Base-by-base conservation (phyloP, 176 grass and related monocot species). In the Ensete glaucum region DNA sequence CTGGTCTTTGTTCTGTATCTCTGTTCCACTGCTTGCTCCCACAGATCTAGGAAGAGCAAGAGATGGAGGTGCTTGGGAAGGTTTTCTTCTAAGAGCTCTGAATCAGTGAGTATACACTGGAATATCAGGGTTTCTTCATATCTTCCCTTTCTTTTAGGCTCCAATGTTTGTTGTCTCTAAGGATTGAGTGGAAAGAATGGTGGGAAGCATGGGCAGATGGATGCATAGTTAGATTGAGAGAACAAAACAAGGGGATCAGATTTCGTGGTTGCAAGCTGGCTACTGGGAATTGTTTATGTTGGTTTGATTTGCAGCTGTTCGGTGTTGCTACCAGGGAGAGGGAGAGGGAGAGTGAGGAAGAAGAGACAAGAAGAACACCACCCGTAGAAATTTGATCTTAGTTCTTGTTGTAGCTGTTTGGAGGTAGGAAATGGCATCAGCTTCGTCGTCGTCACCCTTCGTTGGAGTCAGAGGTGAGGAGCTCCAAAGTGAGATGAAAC, bases 381-480 rank as follows among this genome's bases (percentile, higher is more conserved):
- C 72, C 72, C 65, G 78, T 80, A 75, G 76, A 24, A 82, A 78
- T 73, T 48, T 48, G 2, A 75, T 53, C 49, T 52, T 76, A 53
- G 20, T 68, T 34, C 12, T 57, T 54, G 29, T 14, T 73, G 78
- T 75, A 14, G 16, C 73, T 74, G 49, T 43, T 49, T 62, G 76
- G 79, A 53, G 16, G 50, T 55, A 65, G 52, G 80, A 73, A 82
- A 85, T 96, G 92, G 92, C 88, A 79, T 87, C 88, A 81, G 86
- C 90, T 83, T 92, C 92, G 77, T 90, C n/a, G 83, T 84, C 83
- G 68, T 83, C 83, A 76, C 77, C 85, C 72, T 96, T 86, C 87
- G 88, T 85, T 79, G 93, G 89, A 50, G 86, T 96, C 80, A 96
- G 93, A 72, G 86, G 90, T 77, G 89, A 89, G 82, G 93, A 90